These are phyloP conservation scores for Chionographis japonica DNA, from an alignment of 106 monocot genomes.

Conservation along the genomic window DNA sequence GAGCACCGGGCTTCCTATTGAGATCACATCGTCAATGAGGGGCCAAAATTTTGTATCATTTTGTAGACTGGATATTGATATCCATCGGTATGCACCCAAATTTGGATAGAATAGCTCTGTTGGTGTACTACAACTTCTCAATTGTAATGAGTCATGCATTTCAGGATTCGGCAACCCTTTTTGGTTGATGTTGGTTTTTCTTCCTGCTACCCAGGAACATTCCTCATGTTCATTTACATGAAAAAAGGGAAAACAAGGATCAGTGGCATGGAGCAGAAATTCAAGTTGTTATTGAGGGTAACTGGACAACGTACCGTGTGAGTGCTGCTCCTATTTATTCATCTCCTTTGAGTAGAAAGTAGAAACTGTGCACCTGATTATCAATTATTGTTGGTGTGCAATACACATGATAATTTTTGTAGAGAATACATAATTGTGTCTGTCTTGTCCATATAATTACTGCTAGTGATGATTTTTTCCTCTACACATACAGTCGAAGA, in stretches of 20 bases:
- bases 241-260: slow-evolving; percentile 79
- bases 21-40: slow-evolving; percentile 75
- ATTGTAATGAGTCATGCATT: not conserved
- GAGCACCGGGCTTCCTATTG: slow-evolving; percentile 98
- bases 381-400: not conserved
- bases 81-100: slow-evolving; percentile 60
- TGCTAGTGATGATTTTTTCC: slow-evolving; percentile 7
- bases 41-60: slow-evolving; percentile 80
- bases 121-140: not conserved
- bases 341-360: not conserved
- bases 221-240: slow-evolving; percentile 95
- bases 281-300: slow-evolving; percentile 95
- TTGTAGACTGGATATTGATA: slow-evolving; percentile 94
- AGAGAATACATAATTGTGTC: not conserved
- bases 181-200: slow-evolving; percentile 2
- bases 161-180: not conserved
- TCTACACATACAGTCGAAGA: slow-evolving; percentile 69
- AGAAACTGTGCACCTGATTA: not conserved
- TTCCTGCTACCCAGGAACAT: slow-evolving; percentile 57
- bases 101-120: not conserved
- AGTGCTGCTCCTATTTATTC: slow-evolving; percentile 21
- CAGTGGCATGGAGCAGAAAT: slow-evolving; percentile 98
- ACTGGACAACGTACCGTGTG: slow-evolving; percentile 97
- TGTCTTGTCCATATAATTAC: not conserved
- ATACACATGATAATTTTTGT: not conserved